These are phyloP conservation scores for Pichia sp. DNA, from an alignment of 1,139 yeast genomes.

Conservation along the genomic window DNA sequence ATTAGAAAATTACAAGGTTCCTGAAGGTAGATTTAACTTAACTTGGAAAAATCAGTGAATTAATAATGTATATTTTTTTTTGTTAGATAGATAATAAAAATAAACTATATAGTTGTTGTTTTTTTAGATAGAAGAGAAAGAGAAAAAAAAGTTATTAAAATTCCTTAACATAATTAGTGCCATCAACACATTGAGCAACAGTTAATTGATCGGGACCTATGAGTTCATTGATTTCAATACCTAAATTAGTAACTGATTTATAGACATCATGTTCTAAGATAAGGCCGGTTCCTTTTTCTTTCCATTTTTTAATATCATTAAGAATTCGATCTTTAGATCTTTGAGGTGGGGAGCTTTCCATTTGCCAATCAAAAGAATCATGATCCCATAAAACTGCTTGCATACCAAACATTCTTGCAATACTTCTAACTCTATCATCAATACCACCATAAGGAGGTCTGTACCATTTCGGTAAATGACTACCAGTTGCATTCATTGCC, in stretches of 20 bases:
- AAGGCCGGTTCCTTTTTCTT: constrained; percentile 44
- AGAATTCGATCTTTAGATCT: constrained; percentile 47
- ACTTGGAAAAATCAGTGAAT: constrained; percentile 53
- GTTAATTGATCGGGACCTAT: constrained; percentile 58
- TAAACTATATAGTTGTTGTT: too few species aligned
- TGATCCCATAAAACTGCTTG: constrained; percentile 87
- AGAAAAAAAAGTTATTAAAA: constrained; percentile 7
- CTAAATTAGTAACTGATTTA: constrained; percentile 61
- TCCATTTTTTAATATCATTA: constrained; percentile 51
- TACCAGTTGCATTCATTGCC: constrained; percentile 95
- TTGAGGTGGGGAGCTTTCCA: constrained; percentile 36
- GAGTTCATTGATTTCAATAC: constrained; percentile 47
- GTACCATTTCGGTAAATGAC: constrained; percentile 87
- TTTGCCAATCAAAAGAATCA: constrained; percentile 89
- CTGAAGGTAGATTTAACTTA: constrained; percentile 69
- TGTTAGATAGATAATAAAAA: too few species aligned
- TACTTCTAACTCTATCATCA: constrained; percentile 76
- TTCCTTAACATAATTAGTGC: constrained; percentile 34
- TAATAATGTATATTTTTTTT: too few species aligned
- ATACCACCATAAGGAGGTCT: constrained; percentile 96
- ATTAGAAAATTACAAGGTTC: constrained; percentile 55
- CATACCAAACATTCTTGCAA: constrained; percentile 79
- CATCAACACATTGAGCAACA: constrained; percentile 79
- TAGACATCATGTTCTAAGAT: constrained; percentile 83
- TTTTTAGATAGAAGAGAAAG: not conserved